Base-by-base conservation (phyloP, 2,329 filamentous ascomycete species). In the Fusarium fujikuroi region DNA sequence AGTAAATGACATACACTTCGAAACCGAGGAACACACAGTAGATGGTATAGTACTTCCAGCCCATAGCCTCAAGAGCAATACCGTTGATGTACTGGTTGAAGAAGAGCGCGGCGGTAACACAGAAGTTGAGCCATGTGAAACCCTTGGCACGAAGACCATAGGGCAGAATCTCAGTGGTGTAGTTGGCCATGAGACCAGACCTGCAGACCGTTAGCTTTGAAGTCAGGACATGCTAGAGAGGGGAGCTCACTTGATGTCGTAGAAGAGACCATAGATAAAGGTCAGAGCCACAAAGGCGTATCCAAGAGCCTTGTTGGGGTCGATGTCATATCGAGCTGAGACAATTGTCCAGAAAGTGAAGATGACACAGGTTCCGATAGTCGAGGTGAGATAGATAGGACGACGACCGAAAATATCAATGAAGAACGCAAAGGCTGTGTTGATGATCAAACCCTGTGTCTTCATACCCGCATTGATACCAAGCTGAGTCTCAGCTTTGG, bases 201-300 rank as follows among this genome's bases (percentile, higher is more conserved):
- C 10, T 80, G 72, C 3, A 76, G 10, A 74, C 75, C 2, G 18
- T 66, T 25, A 66, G 19, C 7, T n/a, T 9, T 30, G 3, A 2
- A 1, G 0, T 0, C 1, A 9, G 19, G 25, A 5, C 1, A 21
- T 2, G 0, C 5, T 5, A 16, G 12, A 47, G 19, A 1, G 9
- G 1, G 9, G 9, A 0, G 25, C 62, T 66, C 14, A 60, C 64
- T 66, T 67, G 16, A 83, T 76, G 42, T 81, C 79, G 58, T 82
- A 84, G 56, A 79, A 79, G 12, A 78, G 76, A n/a, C 80, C 81
- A 63, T 80, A 84, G 28, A 83, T 77, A 34, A 84, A 84, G 1
- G 84, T 75, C 39, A 82, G 77, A 0, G 80, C 76, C 7, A 84
- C 78, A 4, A 83, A 80, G 1, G 77, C 73, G 47, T 69, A 53